Percentiles rank a stretch among this genome's conserved stretches.
phyloP scores from a whole-genome alignment of 345 rosid genomes.

The Citropsis articulata region DNA sequence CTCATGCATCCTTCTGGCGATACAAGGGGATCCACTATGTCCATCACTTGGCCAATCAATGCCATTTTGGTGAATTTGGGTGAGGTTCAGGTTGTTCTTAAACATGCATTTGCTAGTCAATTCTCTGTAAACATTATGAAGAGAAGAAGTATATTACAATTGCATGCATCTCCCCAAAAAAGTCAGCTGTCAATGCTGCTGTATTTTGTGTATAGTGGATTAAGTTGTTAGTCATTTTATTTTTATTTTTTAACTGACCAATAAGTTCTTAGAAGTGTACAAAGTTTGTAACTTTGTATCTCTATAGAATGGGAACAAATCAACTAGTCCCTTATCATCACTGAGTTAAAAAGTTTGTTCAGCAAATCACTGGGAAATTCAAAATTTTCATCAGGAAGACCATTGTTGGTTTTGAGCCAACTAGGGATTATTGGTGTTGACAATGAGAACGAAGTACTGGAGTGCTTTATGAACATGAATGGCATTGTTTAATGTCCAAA shows the following conservation, averaged over 20 bases:
- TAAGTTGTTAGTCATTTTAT: neutral
- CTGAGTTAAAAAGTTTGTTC: neutral
- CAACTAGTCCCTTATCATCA: neutral
- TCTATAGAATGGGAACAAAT: neutral
- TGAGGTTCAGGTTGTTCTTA: neutral
- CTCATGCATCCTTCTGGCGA: neutral
- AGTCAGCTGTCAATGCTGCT: neutral
- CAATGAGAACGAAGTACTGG: conserved; percentile 11
- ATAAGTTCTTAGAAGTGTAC: neutral
- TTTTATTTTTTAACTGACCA: neutral
- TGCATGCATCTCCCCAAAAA: conserved; percentile 6
- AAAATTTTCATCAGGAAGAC: neutral
- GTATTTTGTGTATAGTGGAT: neutral
- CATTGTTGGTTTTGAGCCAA: conserved; percentile 9
- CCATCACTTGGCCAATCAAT: neutral
- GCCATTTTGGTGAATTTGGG: conserved; percentile 8
- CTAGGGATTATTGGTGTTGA: neutral
- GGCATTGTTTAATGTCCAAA: neutral
- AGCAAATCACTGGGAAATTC: neutral
- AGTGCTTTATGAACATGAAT: conserved; percentile 6
- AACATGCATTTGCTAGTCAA: conserved; percentile 4
- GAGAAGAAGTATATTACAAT: conserved; percentile 12
- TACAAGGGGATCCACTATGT: neutral
- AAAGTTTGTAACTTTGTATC: neutral
- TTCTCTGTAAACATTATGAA: conserved; percentile 10